These are phyloP conservation scores for Eucalyptus lansdowneana DNA, from an alignment of 345 rosid genomes.

Conservation along the genomic window DNA sequence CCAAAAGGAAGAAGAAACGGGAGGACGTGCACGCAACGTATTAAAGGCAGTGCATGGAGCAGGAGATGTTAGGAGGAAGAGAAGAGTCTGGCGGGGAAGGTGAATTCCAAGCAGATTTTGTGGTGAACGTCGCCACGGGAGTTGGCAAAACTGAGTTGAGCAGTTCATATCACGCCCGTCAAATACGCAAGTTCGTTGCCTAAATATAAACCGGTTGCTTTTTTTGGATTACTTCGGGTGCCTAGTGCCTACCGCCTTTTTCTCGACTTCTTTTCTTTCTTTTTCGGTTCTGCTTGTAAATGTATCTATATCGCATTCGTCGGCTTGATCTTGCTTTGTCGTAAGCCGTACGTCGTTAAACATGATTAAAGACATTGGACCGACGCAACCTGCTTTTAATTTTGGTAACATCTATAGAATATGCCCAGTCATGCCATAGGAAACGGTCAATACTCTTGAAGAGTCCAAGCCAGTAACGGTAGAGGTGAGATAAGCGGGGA, in stretches of 20 bases:
- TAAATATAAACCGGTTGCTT: not conserved
- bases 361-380: not conserved
- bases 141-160: not conserved
- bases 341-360: not conserved
- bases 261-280: not conserved
- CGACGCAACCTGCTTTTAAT: not conserved
- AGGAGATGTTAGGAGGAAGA: slow-evolving; percentile 21
- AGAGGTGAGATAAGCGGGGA: not conserved
- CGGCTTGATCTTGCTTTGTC: not conserved
- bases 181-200: not conserved
- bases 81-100: not conserved
- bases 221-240: not conserved
- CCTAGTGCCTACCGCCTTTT: not conserved
- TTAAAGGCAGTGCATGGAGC: slow-evolving; percentile 25
- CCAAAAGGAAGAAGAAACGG: not conserved
- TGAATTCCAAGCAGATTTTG: not conserved
- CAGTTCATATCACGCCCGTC: not conserved
- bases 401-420: not conserved
- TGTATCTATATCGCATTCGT: not conserved
- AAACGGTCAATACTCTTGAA: not conserved
- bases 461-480: not conserved
- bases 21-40: not conserved
- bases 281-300: not conserved
- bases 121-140: not conserved
- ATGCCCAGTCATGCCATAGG: not conserved